Evolutionary conservation across 495 filamentous ascomycete genomes (phyloP), one percentile per base, ranked within the genome.

Genomic region (Hypoxylon fuscum): DNA sequence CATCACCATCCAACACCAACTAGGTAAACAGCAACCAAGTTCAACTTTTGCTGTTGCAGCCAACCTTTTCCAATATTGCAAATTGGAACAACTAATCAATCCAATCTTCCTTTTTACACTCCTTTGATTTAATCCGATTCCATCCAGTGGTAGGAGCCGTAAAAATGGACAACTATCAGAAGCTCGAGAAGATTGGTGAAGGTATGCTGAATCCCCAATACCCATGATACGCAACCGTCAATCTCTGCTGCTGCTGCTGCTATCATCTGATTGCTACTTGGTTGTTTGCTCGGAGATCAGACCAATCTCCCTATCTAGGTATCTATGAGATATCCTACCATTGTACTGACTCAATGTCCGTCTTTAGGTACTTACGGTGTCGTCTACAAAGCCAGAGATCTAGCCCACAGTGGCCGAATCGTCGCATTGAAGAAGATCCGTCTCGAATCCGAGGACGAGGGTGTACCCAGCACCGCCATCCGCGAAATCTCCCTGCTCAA

Each of bases 111-210:
- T 46, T 58, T 56, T 49, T 48, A 45, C 56, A 27, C 35, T 59
- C 59, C 38, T 18, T 27, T 27, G 25, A 27, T 40, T 64, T 32
- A 44, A 47, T 27, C 21, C 35, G 20, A 44, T 55, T 54, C 59
- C 21, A 17, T 38, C 27, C 20, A 42, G 23, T 15, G 29, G 20
- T 49, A 48, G 12, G 5, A 27, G 34, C 41, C 29, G 45, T 42
- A 21, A 64, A 57, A 64, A 99, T 99, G 95, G 95, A 99, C 73
- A 97, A 97, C 75, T 99, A 99, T 76, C 93, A 98, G 81, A 97
- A 97, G 80, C 89, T 99, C 56, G 95, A 99, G 82, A 99, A 99
- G 81, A 96, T 99, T 76, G 95, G 95, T 68, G 95, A 99, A 84
- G 95, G 95, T 97, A 76, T 70, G 75, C 75, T 21, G 31, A 41